Percentiles rank a stretch among this genome's conserved stretches.
Evolutionary conservation across 768 basidiomycete species (phyloP).

Genomic region (Steccherinum ochraceum): DNA sequence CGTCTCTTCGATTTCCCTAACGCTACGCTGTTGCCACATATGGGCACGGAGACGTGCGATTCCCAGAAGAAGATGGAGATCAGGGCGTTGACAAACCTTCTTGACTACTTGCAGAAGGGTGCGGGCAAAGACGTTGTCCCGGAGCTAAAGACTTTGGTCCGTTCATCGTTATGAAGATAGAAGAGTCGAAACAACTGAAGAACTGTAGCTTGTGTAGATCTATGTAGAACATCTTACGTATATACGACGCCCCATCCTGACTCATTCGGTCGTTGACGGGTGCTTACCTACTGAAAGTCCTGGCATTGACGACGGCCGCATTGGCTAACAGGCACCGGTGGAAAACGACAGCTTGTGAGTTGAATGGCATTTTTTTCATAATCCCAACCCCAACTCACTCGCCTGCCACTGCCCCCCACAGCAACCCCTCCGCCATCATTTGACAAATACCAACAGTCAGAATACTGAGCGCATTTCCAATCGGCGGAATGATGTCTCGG

Average conservation of each 20-base stretch:
- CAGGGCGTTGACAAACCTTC: constrained; percentile 71
- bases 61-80: constrained; percentile 79
- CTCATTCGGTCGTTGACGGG: too few relatives aligned
- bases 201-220: neutral
- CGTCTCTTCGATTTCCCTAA: constrained; percentile 72
- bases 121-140: constrained; percentile 60
- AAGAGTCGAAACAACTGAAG: neutral
- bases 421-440: too few relatives aligned
- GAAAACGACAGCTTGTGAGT: too few relatives aligned
- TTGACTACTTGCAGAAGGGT: constrained; percentile 59
- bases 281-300: neutral
- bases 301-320: neutral
- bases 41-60: constrained; percentile 85
- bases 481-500: too few relatives aligned
- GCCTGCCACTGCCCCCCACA: too few relatives aligned
- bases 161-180: neutral
- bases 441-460: too few relatives aligned
- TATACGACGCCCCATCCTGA: neutral
- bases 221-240: neutral
- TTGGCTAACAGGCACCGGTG: too few relatives aligned
- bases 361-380: too few relatives aligned
- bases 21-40: constrained; percentile 81
- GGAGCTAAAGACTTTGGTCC: constrained; percentile 31
- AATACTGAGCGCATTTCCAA: too few relatives aligned
- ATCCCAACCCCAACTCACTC: too few relatives aligned